Percentiles rank a stretch among this genome's conserved stretches.
Conservation (phyloP, 129 eudicot species). For the Flaveria trinervia region DNA sequence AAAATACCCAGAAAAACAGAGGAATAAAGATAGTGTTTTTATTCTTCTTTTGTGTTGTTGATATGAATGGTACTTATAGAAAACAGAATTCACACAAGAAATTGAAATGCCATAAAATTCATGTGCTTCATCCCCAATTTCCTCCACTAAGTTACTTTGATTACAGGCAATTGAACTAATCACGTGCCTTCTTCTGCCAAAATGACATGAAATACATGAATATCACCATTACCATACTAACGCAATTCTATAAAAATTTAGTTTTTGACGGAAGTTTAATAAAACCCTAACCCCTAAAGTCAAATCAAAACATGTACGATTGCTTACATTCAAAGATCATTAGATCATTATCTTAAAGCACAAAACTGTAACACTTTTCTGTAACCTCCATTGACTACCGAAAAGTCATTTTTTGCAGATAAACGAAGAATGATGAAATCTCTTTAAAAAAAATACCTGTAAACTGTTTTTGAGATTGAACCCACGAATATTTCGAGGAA, state of each 20-base stretch:
- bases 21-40: not conserved
- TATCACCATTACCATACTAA: slow-evolving; percentile 11
- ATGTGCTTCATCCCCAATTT: slow-evolving; percentile 34
- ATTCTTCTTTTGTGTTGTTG: not conserved
- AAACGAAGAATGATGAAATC: slow-evolving; percentile 13
- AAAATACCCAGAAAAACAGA: slow-evolving; percentile 17
- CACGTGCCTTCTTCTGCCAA: slow-evolving; percentile 38
- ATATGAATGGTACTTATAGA: slow-evolving; percentile 27
- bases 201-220: slow-evolving; percentile 33
- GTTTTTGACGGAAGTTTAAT: not conserved
- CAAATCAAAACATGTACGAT: slow-evolving; percentile 27
- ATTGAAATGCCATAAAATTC: slow-evolving; percentile 28
- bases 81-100: slow-evolving; percentile 25
- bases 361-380: slow-evolving; percentile 19
- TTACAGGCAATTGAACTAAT: slow-evolving; percentile 34
- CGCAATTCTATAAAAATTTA: not conserved
- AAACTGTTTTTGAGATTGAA: slow-evolving; percentile 26
- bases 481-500: slow-evolving; percentile 29
- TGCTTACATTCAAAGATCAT: slow-evolving; percentile 23
- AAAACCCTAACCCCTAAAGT: slow-evolving; percentile 36
- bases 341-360: slow-evolving; percentile 24
- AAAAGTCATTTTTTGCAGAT: not conserved
- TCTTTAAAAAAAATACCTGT: slow-evolving; percentile 17
- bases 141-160: slow-evolving; percentile 33
- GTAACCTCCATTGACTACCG: not conserved